Conservation (phyloP, 2,329 filamentous ascomycete species). For the Xylariaceae sp. region DNA sequence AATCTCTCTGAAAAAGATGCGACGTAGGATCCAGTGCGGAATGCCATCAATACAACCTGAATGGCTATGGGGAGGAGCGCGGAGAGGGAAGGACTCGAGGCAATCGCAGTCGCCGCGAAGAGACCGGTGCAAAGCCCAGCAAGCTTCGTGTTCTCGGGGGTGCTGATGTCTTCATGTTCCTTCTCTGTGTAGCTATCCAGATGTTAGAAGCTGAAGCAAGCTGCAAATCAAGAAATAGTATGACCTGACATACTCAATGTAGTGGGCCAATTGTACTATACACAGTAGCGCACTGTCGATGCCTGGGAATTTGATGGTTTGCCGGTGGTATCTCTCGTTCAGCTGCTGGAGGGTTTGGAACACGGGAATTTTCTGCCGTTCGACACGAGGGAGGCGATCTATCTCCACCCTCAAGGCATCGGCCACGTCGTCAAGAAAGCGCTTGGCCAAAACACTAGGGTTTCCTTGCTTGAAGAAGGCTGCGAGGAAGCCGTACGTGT, state of each 20-base stretch:
- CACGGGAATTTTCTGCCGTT: conserved; percentile 54
- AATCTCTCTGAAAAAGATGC: conserved; percentile 44
- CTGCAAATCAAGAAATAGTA: background rate
- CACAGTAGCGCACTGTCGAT: conserved; percentile 61
- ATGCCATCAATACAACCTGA: conserved; percentile 60
- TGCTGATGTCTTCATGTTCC: conserved; percentile 49
- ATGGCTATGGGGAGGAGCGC: conserved; percentile 58
- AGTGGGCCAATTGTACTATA: conserved; percentile 61
- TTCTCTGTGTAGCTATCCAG: conserved; percentile 44
- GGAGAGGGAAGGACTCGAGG: conserved; percentile 56
- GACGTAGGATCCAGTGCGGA: conserved; percentile 57
- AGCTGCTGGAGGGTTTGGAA: conserved; percentile 60
- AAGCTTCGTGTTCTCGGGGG: conserved; percentile 47
- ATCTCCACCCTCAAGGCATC: conserved; percentile 57
- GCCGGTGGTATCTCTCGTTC: conserved; percentile 58
- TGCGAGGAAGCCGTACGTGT: conserved; percentile 59
- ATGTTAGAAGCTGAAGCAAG: conserved; percentile 26
- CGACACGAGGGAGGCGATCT: conserved; percentile 49
- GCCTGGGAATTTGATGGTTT: conserved; percentile 52
- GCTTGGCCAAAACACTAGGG: conserved; percentile 50
- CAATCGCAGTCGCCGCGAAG: conserved; percentile 63
- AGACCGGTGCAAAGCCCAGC: conserved; percentile 65
- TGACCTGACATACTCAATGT: conserved; percentile 54
- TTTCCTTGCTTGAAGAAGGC: conserved; percentile 44
- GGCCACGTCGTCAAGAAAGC: conserved; percentile 55